Conservation (phyloP, 768 basidiomycete genomes). For the Terana coerulea region DNA sequence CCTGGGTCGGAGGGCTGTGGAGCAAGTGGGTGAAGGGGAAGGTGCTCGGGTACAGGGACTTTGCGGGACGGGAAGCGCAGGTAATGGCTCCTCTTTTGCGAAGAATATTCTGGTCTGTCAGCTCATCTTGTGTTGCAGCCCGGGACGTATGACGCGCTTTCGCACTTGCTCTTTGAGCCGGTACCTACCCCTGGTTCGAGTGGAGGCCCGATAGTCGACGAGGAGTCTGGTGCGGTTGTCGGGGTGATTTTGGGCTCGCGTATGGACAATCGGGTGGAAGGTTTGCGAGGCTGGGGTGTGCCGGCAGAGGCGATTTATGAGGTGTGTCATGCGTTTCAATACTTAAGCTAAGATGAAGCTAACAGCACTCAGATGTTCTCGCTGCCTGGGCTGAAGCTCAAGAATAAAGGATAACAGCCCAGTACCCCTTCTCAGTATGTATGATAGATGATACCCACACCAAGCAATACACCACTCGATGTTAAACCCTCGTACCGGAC, state of each 20-base stretch:
- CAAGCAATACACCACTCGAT: too few species aligned
- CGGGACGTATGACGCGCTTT: slow-evolving; percentile 65
- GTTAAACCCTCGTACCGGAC: too few species aligned
- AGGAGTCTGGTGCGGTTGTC: slow-evolving; percentile 57
- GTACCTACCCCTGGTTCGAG: slow-evolving; percentile 63
- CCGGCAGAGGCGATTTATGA: slow-evolving; percentile 63
- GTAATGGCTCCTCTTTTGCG: slow-evolving; percentile 31
- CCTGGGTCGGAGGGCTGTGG: slow-evolving; percentile 52
- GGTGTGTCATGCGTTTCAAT: slow-evolving; percentile 31
- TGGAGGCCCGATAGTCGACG: slow-evolving; percentile 65
- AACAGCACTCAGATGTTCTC: slow-evolving; percentile 44
- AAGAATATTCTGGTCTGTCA: neutral
- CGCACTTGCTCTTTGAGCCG: slow-evolving; percentile 50
- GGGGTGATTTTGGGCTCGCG: slow-evolving; percentile 60
- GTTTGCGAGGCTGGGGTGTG: slow-evolving; percentile 56
- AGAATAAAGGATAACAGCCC: slow-evolving; percentile 4
- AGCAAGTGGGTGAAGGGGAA: slow-evolving; percentile 49
- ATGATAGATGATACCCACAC: too few species aligned
- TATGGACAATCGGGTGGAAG: slow-evolving; percentile 53
- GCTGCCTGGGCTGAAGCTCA: slow-evolving; percentile 40
- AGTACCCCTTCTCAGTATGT: too few species aligned
- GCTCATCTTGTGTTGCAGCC: slow-evolving; percentile 34
- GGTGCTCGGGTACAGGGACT: slow-evolving; percentile 57
- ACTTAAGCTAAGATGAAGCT: neutral
- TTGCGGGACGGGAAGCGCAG: slow-evolving; percentile 52